Base-by-base conservation (phyloP, 179 eudicot species). In the Spinacia oleracea region DNA sequence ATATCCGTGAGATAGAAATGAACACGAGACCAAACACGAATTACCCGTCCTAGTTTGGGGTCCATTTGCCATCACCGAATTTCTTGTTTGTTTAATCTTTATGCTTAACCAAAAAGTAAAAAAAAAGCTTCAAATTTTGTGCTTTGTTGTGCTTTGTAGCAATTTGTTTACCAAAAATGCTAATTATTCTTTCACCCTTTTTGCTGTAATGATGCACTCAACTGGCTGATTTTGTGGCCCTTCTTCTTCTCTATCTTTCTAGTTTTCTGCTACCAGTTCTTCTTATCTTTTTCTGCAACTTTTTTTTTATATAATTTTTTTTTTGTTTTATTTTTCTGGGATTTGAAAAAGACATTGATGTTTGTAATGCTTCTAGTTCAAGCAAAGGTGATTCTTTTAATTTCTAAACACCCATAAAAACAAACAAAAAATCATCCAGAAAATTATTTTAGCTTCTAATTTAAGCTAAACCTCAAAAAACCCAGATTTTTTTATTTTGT, bases 291-390 rank as follows among this genome's bases (percentile, higher is more conserved):
- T 63, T 20, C 18, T 60, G 35, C 34, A 3, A 27, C 15, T 58
- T 20, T 8, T 50, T 50, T 45, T 50, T 14, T 50, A 14, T 50
- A 1, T 0, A 14, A 8, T 50, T 53, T 5, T 53, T 53, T 53
- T 21, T 31, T 70, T 18, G 0, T 51, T 64, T 38, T 3, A 25
- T 15, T 58, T 70, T 42, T 78, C 27, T 55, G 77, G 65, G 79
- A 31, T 60, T 70, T 58, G 70, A 74, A 60, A 62, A 62, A 46
- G 72, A 76, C 80, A 60, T 81, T 60, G 79, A 68, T 81, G 71
- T 75, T 70, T 20, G 76, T 50, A 77, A 76, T 31, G 77, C 80
- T 71, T 81, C 69, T 12, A 64, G 1, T 79, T 73, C 77, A 79
- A 79, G 81, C 81, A 79, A 79, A 31, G 50, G 15, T 64, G 32